Base-by-base conservation (phyloP, 2,329 filamentous ascomycete genomes). In the Hymenoscyphus occultus region DNA sequence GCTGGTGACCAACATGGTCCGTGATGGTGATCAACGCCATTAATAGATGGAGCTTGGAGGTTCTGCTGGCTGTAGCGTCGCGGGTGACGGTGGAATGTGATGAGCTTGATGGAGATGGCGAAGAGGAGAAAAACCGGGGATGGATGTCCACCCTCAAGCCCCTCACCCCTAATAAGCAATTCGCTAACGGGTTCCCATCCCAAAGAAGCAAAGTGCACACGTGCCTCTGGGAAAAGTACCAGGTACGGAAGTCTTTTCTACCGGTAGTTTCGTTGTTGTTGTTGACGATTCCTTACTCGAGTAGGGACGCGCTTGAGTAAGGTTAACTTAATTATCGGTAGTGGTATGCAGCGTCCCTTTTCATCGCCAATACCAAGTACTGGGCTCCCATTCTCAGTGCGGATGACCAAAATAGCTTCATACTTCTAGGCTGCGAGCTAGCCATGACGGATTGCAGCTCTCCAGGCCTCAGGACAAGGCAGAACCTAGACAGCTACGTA, bases 381-480 rank as follows among this genome's bases (percentile, higher is more conserved):
- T 19, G 48, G 12, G 48, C 35, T 35, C 5, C 35, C 28, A 28
- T 28, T 28, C 28, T 28, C 28, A 2, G 35, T 35, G 9, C 35
- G 35, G 9, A 10, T 35, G 7, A 39, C 28, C 39, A 51, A 61
- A 61, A 61, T 61, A 61, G 59, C 59, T 54, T 51, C 22, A 19
- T 35, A n/a, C 28, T 54, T 61, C 48, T 19, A 54, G 19, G 48
- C 22, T 54, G 22, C 48, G 22, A 22, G 48, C 48, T 22, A 22
- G 48, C 19, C 22, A 22, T 54, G 48, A 13, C 22, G 13, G 48
- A 54, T 22, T 54, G 48, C 48, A 54, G 5, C 45, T 28, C 28
- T 28, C 28, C 28, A 3, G 28, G 28, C 42, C 19, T 22, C 45
- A 51, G 45, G 45, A 54, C 22, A 10, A 28, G 9, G 35, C 35